These are phyloP conservation scores for Stipa capillata DNA, from an alignment of 176 grass and related monocot genomes.

Conservation along the genomic window DNA sequence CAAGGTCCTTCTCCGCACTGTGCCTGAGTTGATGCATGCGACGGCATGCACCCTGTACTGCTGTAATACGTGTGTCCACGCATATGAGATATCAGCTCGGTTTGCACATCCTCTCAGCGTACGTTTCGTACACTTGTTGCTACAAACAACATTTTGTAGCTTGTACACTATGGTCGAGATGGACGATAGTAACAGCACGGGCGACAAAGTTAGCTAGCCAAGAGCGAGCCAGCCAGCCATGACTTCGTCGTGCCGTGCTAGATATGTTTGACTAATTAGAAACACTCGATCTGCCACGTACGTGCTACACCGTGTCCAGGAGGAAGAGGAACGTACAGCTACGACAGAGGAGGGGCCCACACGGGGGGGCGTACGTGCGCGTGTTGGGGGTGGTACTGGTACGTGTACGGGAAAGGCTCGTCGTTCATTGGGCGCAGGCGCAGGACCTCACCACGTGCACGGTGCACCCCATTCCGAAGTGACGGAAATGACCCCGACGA, in stretches of 20 bases:
- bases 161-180: no score
- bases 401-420: no score
- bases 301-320: background rate
- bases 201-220: no score
- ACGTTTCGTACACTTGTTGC: no score
- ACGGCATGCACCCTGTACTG: background rate
- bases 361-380: background rate
- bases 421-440: background rate
- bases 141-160: no score
- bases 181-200: background rate
- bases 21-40: background rate
- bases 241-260: background rate
- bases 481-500: constrained; percentile 21
- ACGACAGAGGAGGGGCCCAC: background rate
- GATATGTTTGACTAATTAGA: background rate
- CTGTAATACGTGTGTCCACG: background rate
- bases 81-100: background rate
- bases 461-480: constrained; percentile 38
- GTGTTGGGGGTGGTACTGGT: no score
- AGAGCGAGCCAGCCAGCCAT: background rate
- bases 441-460: background rate
- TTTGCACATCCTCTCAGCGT: background rate
- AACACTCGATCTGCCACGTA: background rate
- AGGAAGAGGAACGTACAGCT: no score
- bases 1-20: background rate